Evolutionary conservation across 106 monocot species (phyloP).

Genomic region (Dioscorea zingiberensis): DNA sequence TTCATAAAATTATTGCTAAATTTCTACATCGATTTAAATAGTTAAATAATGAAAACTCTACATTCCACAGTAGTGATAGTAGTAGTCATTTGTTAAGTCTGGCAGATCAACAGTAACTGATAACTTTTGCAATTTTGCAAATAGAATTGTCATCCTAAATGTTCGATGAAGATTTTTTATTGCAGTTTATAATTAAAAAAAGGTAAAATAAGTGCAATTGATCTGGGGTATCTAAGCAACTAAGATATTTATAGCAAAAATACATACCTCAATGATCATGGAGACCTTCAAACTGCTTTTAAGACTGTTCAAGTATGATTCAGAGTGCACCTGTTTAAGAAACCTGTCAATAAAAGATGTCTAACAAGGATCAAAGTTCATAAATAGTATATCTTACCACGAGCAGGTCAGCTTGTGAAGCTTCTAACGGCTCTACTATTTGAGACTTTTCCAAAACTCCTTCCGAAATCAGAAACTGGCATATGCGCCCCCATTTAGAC

Average conservation of each 20-base stretch:
- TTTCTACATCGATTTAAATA: not conserved
- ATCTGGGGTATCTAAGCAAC: no score
- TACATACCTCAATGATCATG: constrained; percentile 73
- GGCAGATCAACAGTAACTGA: not conserved
- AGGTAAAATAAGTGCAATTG: not conserved
- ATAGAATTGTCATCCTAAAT: no score
- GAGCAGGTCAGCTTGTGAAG: constrained; percentile 71
- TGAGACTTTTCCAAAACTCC: constrained; percentile 48
- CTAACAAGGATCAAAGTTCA: not conserved
- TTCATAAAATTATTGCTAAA: not conserved
- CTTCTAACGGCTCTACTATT: constrained; percentile 82
- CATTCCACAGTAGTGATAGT: not conserved
- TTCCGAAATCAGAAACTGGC: constrained; percentile 65
- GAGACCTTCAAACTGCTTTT: constrained; percentile 74
- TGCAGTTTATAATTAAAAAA: not conserved
- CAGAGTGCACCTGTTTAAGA: constrained; percentile 69
- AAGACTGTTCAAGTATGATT: constrained; percentile 67
- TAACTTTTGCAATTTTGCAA: not conserved
- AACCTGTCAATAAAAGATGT: not conserved
- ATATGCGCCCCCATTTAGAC: constrained; percentile 74
- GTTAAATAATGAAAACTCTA: not conserved
- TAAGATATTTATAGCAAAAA: not conserved
- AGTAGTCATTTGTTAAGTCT: not conserved
- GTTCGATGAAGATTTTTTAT: no score
- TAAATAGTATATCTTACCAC: constrained; percentile 46